Conservation (phyloP, 768 basidiomycete genomes). For the Boletus rubescentipes region DNA sequence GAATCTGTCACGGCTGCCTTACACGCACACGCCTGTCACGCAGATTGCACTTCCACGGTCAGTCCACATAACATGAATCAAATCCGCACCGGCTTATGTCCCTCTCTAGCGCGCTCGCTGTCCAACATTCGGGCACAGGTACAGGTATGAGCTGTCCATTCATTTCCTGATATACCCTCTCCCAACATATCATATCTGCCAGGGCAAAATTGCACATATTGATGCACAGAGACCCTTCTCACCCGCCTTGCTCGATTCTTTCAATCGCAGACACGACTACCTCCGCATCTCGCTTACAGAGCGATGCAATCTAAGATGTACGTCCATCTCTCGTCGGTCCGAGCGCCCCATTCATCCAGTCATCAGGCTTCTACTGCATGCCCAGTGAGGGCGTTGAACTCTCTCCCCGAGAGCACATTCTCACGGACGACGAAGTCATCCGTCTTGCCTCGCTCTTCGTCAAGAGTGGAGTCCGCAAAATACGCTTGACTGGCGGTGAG, state of each 20-base stretch:
- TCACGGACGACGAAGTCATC: slow-evolving; percentile 75
- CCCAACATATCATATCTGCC: background rate
- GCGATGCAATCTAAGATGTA: slow-evolving; percentile 84
- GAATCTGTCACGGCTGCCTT: slow-evolving; percentile 7
- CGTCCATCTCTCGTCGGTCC: slow-evolving; percentile 12
- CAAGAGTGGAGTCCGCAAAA: slow-evolving; percentile 79
- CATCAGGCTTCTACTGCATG: slow-evolving; percentile 88
- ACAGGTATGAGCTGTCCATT: slow-evolving; percentile 16
- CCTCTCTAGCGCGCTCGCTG: slow-evolving; percentile 9
- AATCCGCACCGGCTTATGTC: slow-evolving; percentile 2
- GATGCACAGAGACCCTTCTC: slow-evolving; percentile 50
- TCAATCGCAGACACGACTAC: slow-evolving; percentile 73
- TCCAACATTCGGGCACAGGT: slow-evolving; percentile 16
- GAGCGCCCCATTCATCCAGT: background rate
- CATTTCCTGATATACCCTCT: background rate
- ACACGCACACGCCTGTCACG: slow-evolving; percentile 3
- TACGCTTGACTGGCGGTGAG: slow-evolving; percentile 86
- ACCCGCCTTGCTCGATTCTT: slow-evolving; percentile 62
- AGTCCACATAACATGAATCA: slow-evolving; percentile 5
- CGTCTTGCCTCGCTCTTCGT: slow-evolving; percentile 78
- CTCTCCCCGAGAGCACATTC: slow-evolving; percentile 63
- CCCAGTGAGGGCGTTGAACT: slow-evolving; percentile 76
- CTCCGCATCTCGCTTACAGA: slow-evolving; percentile 88
- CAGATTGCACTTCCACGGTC: background rate
- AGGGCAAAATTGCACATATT: slow-evolving; percentile 59